Conservation (phyloP, 345 rosid species). For the Anastatica hierochuntica region DNA sequence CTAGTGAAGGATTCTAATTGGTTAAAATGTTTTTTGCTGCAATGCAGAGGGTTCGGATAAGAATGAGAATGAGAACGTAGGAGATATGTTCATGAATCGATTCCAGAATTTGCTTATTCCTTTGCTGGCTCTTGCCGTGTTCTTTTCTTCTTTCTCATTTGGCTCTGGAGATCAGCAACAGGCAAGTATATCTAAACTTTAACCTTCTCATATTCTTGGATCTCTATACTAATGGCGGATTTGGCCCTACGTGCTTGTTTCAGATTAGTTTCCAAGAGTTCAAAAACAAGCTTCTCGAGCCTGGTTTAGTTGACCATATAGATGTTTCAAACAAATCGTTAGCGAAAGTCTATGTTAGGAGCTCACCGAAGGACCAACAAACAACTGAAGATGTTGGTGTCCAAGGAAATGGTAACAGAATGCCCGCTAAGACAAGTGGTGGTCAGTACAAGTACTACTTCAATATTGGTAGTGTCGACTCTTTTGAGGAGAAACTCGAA, state of each 20-base stretch:
- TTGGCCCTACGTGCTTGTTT: background rate
- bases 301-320: slow-evolving; percentile 84
- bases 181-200: slow-evolving; percentile 31
- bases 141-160: slow-evolving; percentile 39
- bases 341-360: slow-evolving; percentile 80
- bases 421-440: slow-evolving; percentile 34
- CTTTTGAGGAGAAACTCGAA: slow-evolving; percentile 88
- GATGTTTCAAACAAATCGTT: slow-evolving; percentile 83
- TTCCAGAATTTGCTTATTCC: slow-evolving; percentile 48
- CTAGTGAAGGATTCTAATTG: background rate
- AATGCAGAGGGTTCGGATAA: slow-evolving; percentile 64
- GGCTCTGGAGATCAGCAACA: slow-evolving; percentile 52
- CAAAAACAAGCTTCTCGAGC: slow-evolving; percentile 90
- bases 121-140: slow-evolving; percentile 42
- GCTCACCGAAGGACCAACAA: slow-evolving; percentile 33
- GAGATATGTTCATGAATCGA: slow-evolving; percentile 38
- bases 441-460: slow-evolving; percentile 71
- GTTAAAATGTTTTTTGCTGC: slow-evolving; percentile 5
- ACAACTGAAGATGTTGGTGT: slow-evolving; percentile 29
- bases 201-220: background rate
- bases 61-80: slow-evolving; percentile 39
- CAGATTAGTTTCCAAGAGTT: slow-evolving; percentile 99
- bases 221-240: background rate
- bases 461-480: slow-evolving; percentile 83
- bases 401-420: slow-evolving; percentile 29